Evolutionary conservation across 2,329 filamentous ascomycete species (phyloP).

Genomic region (Pyrenochaeta sp.): DNA sequence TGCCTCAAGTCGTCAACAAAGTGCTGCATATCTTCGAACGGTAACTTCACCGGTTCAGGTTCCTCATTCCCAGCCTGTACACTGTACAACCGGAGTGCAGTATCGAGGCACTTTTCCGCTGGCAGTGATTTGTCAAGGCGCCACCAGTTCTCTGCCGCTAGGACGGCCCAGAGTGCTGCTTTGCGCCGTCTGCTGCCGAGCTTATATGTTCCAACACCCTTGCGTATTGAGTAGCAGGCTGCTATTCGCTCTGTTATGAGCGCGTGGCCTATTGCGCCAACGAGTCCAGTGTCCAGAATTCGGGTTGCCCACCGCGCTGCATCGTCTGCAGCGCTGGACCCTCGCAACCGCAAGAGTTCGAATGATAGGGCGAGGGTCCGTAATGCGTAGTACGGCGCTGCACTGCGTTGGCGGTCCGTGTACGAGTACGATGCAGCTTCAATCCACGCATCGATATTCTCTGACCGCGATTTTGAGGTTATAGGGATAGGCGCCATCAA

Average conservation of each 20-base stretch:
- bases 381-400: constrained; percentile 78
- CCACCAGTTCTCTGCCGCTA: constrained; percentile 86
- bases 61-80: constrained; percentile 41
- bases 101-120: constrained; percentile 78
- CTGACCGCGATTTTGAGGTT: constrained; percentile 78
- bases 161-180: constrained; percentile 86
- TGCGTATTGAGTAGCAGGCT: constrained; percentile 80
- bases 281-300: constrained; percentile 76
- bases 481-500: constrained; percentile 78
- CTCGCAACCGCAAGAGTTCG: constrained; percentile 83
- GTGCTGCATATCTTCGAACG: constrained; percentile 62
- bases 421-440: constrained; percentile 95
- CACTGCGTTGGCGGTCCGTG: constrained; percentile 74
- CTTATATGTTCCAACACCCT: constrained; percentile 69
- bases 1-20: constrained; percentile 76
- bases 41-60: constrained; percentile 37
- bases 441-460: constrained; percentile 85
- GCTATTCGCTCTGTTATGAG: constrained; percentile 87
- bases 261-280: constrained; percentile 79
- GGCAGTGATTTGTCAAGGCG: constrained; percentile 78
- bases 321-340: constrained; percentile 82
- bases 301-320: constrained; percentile 85
- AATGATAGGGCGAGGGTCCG: constrained; percentile 78
- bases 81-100: constrained; percentile 67
- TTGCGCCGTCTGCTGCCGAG: constrained; percentile 82